Evolutionary conservation across 331 rosid species (phyloP).

Genomic region (Dryas integrifolia): DNA sequence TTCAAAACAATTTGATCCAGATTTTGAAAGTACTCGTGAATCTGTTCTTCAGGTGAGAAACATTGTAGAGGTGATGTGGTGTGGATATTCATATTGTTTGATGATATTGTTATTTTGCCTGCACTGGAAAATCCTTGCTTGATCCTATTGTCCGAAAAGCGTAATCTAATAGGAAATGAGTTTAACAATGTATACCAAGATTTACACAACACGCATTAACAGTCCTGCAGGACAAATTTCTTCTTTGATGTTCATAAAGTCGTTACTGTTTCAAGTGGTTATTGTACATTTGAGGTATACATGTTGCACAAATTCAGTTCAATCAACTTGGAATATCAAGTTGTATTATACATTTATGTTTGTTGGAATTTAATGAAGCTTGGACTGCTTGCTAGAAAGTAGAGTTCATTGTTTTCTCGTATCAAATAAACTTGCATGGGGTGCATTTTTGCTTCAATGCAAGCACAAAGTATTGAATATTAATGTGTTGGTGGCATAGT

Average conservation of each 20-base stretch:
- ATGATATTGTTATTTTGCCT: not conserved
- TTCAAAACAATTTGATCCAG: slow-evolving; percentile 54
- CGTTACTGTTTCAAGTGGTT: not conserved
- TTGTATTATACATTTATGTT: not conserved
- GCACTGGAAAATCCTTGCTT: not conserved
- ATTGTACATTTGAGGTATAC: not conserved
- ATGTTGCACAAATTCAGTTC: not conserved
- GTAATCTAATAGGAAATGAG: not conserved
- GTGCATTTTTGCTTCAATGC: not conserved
- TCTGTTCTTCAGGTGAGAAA: slow-evolving; percentile 74
- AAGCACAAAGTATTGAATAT: not conserved
- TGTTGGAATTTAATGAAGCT: not conserved
- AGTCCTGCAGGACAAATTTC: not conserved
- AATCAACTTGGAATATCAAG: not conserved
- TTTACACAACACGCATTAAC: not conserved
- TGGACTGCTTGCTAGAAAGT: not conserved
- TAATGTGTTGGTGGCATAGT: not conserved
- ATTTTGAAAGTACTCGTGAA: slow-evolving; percentile 71
- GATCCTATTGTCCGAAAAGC: not conserved
- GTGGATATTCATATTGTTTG: not conserved
- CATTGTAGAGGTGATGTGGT: slow-evolving; percentile 8
- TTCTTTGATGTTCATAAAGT: not conserved
- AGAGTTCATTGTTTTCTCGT: not conserved
- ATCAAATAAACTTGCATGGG: not conserved
- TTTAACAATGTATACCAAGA: not conserved